phyloP scores from a whole-genome alignment of 495 filamentous ascomycete genomes.

The Xylaria sp. region DNA sequence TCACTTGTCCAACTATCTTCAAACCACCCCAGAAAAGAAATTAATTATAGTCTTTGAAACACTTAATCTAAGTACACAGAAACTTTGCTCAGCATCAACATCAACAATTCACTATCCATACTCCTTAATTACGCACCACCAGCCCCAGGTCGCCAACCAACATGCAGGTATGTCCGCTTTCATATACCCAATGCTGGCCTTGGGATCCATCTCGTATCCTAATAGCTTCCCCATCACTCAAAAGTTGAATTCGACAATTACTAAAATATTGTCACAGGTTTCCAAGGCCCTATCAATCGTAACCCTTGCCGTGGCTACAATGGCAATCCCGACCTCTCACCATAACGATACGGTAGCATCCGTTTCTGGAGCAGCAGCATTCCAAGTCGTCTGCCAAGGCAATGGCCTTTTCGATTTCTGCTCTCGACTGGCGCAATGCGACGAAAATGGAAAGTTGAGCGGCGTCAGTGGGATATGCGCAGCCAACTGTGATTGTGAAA shows the following conservation, averaged over 20 bases:
- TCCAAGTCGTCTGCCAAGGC: too few relatives aligned
- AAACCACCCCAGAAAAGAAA: background rate
- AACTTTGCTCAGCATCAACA: background rate
- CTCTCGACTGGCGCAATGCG: too few relatives aligned
- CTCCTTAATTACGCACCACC: background rate
- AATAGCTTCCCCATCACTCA: background rate
- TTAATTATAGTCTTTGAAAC: background rate
- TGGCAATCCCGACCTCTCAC: background rate
- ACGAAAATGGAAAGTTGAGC: background rate
- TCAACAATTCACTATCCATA: too few relatives aligned
- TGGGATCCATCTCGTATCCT: background rate
- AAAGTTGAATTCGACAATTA: too few relatives aligned
- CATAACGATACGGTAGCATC: background rate
- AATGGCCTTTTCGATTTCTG: too few relatives aligned
- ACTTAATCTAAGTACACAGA: background rate
- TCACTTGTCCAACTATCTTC: background rate
- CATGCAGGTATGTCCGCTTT: background rate
- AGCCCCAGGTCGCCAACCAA: background rate
- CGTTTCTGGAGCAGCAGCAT: too few relatives aligned
- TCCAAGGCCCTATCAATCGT: background rate
- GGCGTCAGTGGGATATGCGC: background rate
- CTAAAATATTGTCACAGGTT: background rate
- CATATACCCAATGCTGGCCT: background rate
- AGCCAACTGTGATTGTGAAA: background rate
- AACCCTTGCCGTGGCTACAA: background rate